Conservation (phyloP, 176 grass and related monocot genomes). For the Lolium perenne region DNA sequence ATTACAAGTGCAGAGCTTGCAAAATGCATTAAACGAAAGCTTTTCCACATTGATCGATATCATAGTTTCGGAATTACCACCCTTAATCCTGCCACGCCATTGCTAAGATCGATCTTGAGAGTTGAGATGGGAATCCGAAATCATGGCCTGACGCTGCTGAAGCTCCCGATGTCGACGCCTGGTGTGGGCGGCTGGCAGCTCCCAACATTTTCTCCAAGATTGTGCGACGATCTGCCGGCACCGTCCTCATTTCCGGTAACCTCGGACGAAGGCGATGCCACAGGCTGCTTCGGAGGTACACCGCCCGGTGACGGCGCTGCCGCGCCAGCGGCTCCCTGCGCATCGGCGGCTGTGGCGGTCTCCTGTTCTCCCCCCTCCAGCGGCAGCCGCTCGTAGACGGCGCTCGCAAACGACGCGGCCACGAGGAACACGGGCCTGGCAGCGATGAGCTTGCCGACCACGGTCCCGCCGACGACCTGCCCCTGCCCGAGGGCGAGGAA, state of each 20-base stretch:
- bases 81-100: not conserved
- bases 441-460: conserved; percentile 77
- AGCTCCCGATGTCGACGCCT: conserved; percentile 53
- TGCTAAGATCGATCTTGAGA: not conserved
- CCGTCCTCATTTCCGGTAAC: conserved; percentile 63
- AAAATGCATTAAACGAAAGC: conserved; percentile 26
- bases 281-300: conserved; percentile 44
- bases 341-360: conserved; percentile 1
- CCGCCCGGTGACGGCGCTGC: conserved; percentile 12
- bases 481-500: conserved; percentile 87
- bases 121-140: conserved; percentile 35
- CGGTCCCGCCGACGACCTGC: conserved; percentile 85
- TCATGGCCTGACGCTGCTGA: conserved; percentile 63
- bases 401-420: conserved; percentile 85
- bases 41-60: not conserved
- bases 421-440: conserved; percentile 77
- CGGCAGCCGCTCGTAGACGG: conserved; percentile 88
- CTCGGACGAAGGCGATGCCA: conserved; percentile 65
- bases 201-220: conserved; percentile 61
- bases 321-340: conserved; percentile 30
- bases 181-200: conserved; percentile 54
- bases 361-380: conserved; percentile 61
- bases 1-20: not conserved
- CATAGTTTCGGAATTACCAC: conserved; percentile 12
- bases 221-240: conserved; percentile 50